Conservation (phyloP, 257 asterid species). For the Coffea canephora region DNA sequence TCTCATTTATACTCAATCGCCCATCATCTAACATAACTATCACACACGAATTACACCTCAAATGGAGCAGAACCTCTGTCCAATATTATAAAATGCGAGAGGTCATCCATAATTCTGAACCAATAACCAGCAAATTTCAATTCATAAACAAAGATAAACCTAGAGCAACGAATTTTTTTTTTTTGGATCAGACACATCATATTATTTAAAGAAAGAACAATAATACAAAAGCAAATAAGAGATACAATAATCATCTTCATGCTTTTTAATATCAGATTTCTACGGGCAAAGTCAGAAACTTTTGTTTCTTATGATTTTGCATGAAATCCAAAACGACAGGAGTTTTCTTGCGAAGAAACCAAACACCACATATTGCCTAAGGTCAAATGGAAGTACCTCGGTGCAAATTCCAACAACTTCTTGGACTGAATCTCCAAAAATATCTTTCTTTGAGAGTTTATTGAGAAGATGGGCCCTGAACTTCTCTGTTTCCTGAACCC, state of each 20-base stretch:
- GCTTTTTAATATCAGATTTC: too few relatives aligned
- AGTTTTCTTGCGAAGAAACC: background rate
- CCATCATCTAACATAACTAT: too few relatives aligned
- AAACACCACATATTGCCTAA: background rate
- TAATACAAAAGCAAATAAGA: too few relatives aligned
- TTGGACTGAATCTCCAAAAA: conserved; percentile 72
- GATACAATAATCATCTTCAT: too few relatives aligned
- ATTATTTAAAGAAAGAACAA: too few relatives aligned
- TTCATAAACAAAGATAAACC: too few relatives aligned
- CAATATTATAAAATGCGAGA: background rate
- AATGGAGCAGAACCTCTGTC: background rate
- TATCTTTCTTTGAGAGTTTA: conserved; percentile 75
- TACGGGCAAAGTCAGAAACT: background rate
- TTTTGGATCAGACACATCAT: too few relatives aligned
- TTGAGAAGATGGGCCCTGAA: conserved; percentile 57
- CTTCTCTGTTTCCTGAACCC: conserved; percentile 70
- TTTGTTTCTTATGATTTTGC: background rate
- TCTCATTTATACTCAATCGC: background rate
- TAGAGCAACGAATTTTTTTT: too few relatives aligned
- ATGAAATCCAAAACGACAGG: background rate
- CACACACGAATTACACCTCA: background rate
- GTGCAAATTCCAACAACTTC: conserved; percentile 84
- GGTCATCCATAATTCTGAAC: background rate
- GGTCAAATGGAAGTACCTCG: conserved; percentile 39
- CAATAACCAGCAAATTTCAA: background rate